Conservation (phyloP, 1,284 basidiomycete genomes). For the Stereum hirsutum region DNA sequence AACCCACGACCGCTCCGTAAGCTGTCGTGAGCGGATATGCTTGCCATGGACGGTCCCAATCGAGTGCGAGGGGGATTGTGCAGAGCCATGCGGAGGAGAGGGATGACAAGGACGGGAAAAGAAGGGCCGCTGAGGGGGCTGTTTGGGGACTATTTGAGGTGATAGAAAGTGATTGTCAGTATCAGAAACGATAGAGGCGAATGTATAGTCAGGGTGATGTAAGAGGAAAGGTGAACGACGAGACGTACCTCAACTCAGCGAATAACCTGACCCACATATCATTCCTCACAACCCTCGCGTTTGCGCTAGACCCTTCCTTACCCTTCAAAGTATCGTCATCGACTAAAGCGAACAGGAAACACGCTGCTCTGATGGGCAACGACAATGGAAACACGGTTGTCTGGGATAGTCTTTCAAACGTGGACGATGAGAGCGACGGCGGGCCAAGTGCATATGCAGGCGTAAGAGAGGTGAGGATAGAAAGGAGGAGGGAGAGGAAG, state of each 20-base stretch:
- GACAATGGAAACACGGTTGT: no score
- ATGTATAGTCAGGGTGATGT: neutral
- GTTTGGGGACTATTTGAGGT: slow-evolving; percentile 43
- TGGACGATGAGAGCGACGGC: slow-evolving; percentile 36
- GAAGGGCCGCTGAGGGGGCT: slow-evolving; percentile 64
- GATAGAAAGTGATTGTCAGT: no score
- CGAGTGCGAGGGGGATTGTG: slow-evolving; percentile 75
- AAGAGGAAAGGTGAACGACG: neutral
- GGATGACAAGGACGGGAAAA: slow-evolving; percentile 75
- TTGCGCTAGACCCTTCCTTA: neutral
- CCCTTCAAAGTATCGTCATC: no score
- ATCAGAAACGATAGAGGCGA: neutral
- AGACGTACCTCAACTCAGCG: slow-evolving; percentile 66
- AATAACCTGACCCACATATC: slow-evolving; percentile 72
- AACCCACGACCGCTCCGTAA: slow-evolving; percentile 61
- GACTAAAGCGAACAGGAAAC: no score
- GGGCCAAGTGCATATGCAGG: slow-evolving; percentile 65
- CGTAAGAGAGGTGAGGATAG: slow-evolving; percentile 59
- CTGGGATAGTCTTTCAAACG: slow-evolving; percentile 21
- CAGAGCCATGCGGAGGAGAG: slow-evolving; percentile 74
- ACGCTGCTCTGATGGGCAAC: neutral
- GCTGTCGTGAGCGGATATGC: slow-evolving; percentile 79
- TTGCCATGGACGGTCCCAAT: slow-evolving; percentile 97
- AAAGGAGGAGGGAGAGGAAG: slow-evolving; percentile 59
- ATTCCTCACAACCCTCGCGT: slow-evolving; percentile 29